Conservation (phyloP, 805 yeast genomes). For the Hanseniaspora vineae region DNA sequence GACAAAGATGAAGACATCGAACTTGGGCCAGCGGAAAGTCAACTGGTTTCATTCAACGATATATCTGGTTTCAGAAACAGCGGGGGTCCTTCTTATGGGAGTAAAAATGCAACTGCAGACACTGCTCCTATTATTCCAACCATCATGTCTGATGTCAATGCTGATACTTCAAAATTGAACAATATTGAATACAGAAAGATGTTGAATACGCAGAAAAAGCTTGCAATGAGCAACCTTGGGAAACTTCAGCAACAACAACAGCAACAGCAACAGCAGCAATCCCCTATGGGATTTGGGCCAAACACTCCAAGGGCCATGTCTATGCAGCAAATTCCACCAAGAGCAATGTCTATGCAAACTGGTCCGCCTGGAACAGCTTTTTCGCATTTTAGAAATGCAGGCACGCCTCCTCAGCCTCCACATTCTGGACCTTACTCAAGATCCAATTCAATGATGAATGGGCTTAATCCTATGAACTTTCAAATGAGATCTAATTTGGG, state of each 20-base stretch:
- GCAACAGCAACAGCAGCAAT: constrained; percentile 12
- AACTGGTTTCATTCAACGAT: constrained; percentile 47
- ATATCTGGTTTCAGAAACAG: constrained; percentile 50
- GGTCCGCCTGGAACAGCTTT: too few species aligned
- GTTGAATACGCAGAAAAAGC: constrained; percentile 53
- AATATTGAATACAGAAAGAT: constrained; percentile 58
- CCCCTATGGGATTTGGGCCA: neutral
- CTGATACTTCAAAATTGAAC: constrained; percentile 23
- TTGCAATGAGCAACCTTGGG: constrained; percentile 32
- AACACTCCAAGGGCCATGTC: constrained; percentile 35
- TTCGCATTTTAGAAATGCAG: too few species aligned
- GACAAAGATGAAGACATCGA: constrained; percentile 27
- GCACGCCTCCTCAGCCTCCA: neutral
- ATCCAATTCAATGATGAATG: constrained; percentile 20
- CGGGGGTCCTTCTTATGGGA: constrained; percentile 45
- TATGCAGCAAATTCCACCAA: constrained; percentile 2
- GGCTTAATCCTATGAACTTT: constrained; percentile 4
- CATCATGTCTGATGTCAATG: constrained; percentile 22
- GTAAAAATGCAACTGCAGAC: constrained; percentile 30
- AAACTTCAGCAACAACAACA: constrained; percentile 21
- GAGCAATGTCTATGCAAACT: constrained; percentile 8
- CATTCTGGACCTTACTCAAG: constrained; percentile 14
- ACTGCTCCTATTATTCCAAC: constrained; percentile 72
- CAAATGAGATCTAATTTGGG: too few species aligned
- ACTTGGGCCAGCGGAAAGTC: constrained; percentile 22